A percentile compares a stretch with the other conserved stretches of the same genome.
phyloP scores from a whole-genome alignment of 2,329 filamentous ascomycete genomes.

The Ophiocordyceps camponoti-leonardi region DNA sequence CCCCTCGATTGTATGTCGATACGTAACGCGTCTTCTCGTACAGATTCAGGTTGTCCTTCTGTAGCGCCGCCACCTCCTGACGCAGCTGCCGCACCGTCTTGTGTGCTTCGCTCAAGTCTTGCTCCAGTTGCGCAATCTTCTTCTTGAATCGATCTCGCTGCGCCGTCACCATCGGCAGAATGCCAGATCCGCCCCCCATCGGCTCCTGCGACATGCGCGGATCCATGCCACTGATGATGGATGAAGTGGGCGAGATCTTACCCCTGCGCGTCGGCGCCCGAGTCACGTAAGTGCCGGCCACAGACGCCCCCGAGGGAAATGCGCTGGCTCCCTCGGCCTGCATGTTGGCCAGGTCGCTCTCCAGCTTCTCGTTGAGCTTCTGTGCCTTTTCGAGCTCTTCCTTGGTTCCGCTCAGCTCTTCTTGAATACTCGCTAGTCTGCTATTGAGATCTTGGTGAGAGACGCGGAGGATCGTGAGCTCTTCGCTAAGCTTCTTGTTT shows the following conservation, averaged over 20 bases:
- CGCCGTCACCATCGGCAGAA: conserved; percentile 94
- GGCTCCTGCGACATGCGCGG: conserved; percentile 42
- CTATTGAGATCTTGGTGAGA: conserved; percentile 84
- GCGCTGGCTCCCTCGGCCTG: conserved; percentile 72
- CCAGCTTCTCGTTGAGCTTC: conserved; percentile 71
- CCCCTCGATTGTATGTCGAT: conserved; percentile 72
- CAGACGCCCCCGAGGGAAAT: conserved; percentile 79
- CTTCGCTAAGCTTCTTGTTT: conserved; percentile 93
- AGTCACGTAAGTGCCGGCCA: conserved; percentile 77
- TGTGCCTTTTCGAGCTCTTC: conserved; percentile 74
- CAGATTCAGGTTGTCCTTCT: conserved; percentile 88
- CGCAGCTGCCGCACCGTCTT: conserved; percentile 68
- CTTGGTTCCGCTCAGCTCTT: conserved; percentile 68
- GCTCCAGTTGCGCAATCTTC: conserved; percentile 78
- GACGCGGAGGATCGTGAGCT: conserved; percentile 80
- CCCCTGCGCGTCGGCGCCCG: conserved; percentile 44
- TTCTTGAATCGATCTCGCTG: conserved; percentile 98
- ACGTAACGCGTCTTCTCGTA: conserved; percentile 98
- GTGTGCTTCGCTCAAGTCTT: conserved; percentile 74
- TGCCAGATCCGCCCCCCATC: conserved; percentile 63
- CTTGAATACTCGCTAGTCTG: conserved; percentile 63
- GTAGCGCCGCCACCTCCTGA: conserved; percentile 78
- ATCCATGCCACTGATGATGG: conserved; percentile 95
- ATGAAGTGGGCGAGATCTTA: conserved; percentile 78
- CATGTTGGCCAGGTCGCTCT: conserved; percentile 76